These are phyloP conservation scores for Petunia axillaris DNA, from an alignment of 257 asterid species.

Conservation along the genomic window DNA sequence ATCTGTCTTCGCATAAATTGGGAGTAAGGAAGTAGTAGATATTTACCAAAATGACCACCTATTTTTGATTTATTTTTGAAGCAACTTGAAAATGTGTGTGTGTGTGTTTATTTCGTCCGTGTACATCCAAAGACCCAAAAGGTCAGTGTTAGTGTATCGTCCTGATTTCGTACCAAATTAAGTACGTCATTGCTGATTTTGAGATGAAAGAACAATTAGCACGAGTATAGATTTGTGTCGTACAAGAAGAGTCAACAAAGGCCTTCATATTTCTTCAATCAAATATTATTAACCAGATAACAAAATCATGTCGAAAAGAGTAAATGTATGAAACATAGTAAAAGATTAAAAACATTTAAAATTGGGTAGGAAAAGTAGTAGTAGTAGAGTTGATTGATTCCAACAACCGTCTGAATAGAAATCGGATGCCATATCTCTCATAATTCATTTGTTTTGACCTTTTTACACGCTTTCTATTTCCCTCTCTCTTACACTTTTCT, in stretches of 20 bases:
- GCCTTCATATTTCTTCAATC: not conserved
- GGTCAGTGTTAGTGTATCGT: too few species aligned
- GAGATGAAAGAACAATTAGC: not conserved
- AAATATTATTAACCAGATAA: not conserved
- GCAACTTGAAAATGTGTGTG: too few species aligned
- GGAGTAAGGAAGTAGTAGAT: too few species aligned
- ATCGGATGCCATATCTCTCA: slow-evolving; percentile 33
- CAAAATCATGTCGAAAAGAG: not conserved
- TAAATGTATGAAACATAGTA: not conserved
- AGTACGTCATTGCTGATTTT: not conserved
- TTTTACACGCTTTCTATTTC: slow-evolving; percentile 31
- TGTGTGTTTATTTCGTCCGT: too few species aligned
- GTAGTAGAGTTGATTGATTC: slow-evolving; percentile 39
- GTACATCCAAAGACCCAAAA: too few species aligned
- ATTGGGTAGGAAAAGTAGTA: not conserved
- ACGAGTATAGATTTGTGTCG: too few species aligned
- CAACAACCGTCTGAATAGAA: slow-evolving; percentile 48
- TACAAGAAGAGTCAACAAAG: not conserved
- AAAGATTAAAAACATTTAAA: not conserved
- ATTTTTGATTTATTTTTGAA: too few species aligned
- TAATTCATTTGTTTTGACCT: slow-evolving; percentile 48
- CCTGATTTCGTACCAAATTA: not conserved
- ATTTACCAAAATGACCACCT: too few species aligned
- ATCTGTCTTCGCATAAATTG: too few species aligned
- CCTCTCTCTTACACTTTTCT: slow-evolving; percentile 33